Conservation (phyloP, 257 asterid genomes). For the Solanum raphanifolium region DNA sequence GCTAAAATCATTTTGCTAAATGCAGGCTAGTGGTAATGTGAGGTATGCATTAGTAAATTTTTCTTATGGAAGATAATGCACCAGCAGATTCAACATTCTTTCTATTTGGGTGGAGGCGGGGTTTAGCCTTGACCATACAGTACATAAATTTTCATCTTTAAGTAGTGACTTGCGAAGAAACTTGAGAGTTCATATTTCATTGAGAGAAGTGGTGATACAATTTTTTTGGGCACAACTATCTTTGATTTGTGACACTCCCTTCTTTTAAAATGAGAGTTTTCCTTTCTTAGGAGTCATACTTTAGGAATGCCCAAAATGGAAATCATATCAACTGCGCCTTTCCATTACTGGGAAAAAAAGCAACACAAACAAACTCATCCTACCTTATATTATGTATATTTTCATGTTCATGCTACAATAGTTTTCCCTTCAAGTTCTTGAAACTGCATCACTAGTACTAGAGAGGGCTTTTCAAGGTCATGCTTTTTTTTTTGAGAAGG, state of each 20-base stretch:
- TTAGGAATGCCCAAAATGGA: neutral
- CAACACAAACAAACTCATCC: neutral
- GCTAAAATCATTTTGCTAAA: neutral
- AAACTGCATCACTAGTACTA: neutral
- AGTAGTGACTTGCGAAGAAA: neutral
- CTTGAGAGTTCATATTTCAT: neutral
- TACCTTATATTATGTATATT: neutral
- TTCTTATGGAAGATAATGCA: neutral
- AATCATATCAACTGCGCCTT: neutral
- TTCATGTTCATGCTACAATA: neutral
- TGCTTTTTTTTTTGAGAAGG: neutral
- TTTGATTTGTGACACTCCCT: neutral
- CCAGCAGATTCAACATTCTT: neutral
- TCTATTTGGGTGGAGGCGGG: neutral
- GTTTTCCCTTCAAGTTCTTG: neutral
- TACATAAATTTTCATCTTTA: neutral
- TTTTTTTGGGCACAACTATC: neutral
- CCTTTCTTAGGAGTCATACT: neutral
- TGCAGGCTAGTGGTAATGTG: neutral
- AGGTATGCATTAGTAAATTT: neutral
- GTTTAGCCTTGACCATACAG: neutral
- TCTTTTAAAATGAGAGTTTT: neutral
- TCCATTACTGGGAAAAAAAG: neutral
- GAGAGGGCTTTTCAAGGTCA: neutral
- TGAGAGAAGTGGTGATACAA: neutral